Percentiles rank a stretch among this genome's conserved stretches.
phyloP scores from a whole-genome alignment of 208 protist genomes.

The Trypanosoma brucei region DNA sequence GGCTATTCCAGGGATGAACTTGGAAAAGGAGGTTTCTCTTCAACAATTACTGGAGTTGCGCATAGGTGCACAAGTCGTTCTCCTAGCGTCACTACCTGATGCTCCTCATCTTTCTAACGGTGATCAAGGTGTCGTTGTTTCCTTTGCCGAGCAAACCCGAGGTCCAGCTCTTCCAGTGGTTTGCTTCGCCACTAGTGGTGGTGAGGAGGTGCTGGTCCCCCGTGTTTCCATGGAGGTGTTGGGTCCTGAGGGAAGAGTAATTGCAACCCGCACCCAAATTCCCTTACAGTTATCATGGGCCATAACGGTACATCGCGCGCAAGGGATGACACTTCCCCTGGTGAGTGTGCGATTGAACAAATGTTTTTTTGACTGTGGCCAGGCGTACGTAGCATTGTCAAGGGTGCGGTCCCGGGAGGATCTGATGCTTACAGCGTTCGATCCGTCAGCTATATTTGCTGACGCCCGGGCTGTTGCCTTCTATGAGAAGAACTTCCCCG shows the following conservation, averaged over 20 bases:
- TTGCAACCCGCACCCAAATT: conserved; percentile 37
- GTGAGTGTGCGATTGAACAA: conserved; percentile 21
- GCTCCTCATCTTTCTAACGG: conserved; percentile 34
- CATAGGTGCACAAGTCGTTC: conserved; percentile 68
- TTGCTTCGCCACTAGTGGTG: conserved; percentile 23
- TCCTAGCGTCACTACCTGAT: conserved; percentile 45
- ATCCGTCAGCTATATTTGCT: conserved; percentile 17
- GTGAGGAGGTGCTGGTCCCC: conserved; percentile 30
- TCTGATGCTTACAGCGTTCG: conserved; percentile 18
- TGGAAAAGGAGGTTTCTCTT: conserved; percentile 58
- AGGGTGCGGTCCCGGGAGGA: conserved; percentile 27
- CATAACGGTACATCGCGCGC: conserved; percentile 82
- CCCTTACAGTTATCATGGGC: conserved; percentile 86
- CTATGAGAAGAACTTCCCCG: conserved; percentile 24
- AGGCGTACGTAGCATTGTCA: conserved; percentile 39
- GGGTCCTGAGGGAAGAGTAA: conserved; percentile 8
- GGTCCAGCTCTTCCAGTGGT: conserved; percentile 30
- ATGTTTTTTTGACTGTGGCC: conserved; percentile 32
- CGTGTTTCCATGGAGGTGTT: conserved; percentile 30
- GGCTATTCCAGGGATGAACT: conserved; percentile 36
- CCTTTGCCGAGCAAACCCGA: conserved; percentile 20
- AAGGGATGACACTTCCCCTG: conserved; percentile 66
- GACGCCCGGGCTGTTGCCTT: conserved; percentile 22
- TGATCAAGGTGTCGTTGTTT: conserved; percentile 26
- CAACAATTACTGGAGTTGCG: conserved; percentile 48